Base-by-base conservation (phyloP, 2,329 filamentous ascomycete species). In the Cercospora canescens region DNA sequence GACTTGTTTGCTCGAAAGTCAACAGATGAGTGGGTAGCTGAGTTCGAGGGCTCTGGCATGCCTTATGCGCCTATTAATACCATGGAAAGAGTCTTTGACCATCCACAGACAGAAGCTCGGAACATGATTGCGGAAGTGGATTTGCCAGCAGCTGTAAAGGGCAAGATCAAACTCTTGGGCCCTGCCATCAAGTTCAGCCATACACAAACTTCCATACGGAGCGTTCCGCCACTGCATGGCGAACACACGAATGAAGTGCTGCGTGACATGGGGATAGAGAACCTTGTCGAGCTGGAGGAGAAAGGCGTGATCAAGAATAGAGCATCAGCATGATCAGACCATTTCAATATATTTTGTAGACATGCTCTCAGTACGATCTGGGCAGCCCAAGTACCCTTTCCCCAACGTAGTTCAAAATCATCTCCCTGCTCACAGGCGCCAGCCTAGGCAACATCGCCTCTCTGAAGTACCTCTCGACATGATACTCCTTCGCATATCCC, bases 371-470 rank as follows among this genome's bases (percentile, higher is more conserved):
- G 32, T 76, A 76, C 18, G 72, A 75, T 24, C 71, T 68, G 0
- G 73, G 72, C 55, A 73, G 61, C 35, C 73, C 75, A 18, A 76
- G 64, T 28, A 76, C 73, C 54, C 72, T 73, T 63, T 76, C 73
- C 5, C 70, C 70, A 28, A 77, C 74, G 62, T 77, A 77, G 58
- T 77, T 77, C 54, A 75, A 55, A 50, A 72, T 73, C 75, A 77
- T 76, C 67, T 77, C 76, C 18, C 73, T 68, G 64, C 86, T 88
- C 0, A 90, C 84, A 0, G 88, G 88, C 9, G 88, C 87, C 60
- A 91, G 87, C 9, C 88, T 78, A 2, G 88, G 88, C 41, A 90
- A 85, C 64, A 89, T 81, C 61, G 86, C 86, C 74, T 90, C 88
- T n/a, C 88, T 79, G 65, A 90, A 81, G 78, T 86, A 90, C 52